Base-by-base conservation (phyloP, 108 stramenopile genomes). In the Nitzschia palea region DNA sequence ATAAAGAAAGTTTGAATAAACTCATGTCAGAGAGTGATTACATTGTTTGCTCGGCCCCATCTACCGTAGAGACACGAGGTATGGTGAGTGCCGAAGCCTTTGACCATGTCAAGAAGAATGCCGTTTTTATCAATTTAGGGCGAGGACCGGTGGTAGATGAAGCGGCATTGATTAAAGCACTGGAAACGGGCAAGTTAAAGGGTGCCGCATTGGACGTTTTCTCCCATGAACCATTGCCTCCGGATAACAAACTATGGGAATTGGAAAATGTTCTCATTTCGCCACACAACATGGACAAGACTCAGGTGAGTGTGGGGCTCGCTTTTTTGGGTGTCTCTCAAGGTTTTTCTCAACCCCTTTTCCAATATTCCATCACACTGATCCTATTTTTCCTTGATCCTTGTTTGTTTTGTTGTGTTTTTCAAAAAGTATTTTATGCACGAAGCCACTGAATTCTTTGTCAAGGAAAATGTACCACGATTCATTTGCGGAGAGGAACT, bases 201-300 rank as follows among this genome's bases (percentile, higher is more conserved):
- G 91, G 90, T n/a, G 92, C 92, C 4, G 95, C 86, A 9, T 54
- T 96, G 58, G 95, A 96, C 67, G 95, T 96, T n/a, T 86, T 87
- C 78, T 68, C 73, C 9, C 60, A 75, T 9, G 95, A 96, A 45
- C 95, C 95, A 3, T 69, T 96, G 5, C 92, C 95, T 8, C 29
- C 55, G 37, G 55, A 69, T 0, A 88, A 81, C 43, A 55, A 44
- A 22, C 67, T 93, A 17, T 96, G 95, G 95, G 75, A 73, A 40
- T 47, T 92, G 44, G 82, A 85, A 23, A 89, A 90, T 71, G 79
- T 93, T 0, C 65, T 96, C 6, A 25, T 87, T 90, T 71, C 47
- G 30, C 47, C 27, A 20, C 94, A 97, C 76, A 74, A 74, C 44
- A 73, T 80, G 72, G 65, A 77, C 76, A 32, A 57, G 64, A 42